A percentile compares a stretch with the other conserved stretches of the same genome.
Evolutionary conservation across 139 green algal species (phyloP).

Genomic region (Haematococcus lacustris): DNA sequence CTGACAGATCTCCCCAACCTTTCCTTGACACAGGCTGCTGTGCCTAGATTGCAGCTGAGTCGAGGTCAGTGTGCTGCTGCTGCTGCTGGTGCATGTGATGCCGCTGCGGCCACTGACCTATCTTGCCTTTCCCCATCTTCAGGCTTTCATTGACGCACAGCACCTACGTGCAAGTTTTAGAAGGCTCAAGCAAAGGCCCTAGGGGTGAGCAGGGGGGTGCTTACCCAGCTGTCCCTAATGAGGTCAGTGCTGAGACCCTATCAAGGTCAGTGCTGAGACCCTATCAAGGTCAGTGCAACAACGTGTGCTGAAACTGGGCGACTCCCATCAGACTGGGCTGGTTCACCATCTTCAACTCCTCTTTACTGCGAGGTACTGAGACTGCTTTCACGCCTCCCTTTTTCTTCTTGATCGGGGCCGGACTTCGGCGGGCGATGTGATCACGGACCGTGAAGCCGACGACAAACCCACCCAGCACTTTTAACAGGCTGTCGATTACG

Average conservation of each 20-base stretch:
- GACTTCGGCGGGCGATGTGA: neutral
- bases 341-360: conserved; percentile 45
- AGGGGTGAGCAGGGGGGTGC: neutral
- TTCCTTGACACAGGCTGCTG: too few species aligned
- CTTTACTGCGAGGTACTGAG: neutral
- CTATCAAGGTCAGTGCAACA: neutral
- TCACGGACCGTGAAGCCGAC: conserved; percentile 15
- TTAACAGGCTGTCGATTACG: conserved; percentile 18
- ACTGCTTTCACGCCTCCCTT: neutral
- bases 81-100: too few species aligned
- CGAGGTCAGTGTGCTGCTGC: too few species aligned
- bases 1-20: too few species aligned
- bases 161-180: conserved; percentile 16
- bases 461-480: conserved; percentile 20
- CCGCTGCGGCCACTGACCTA: too few species aligned
- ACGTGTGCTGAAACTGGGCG: too few species aligned
- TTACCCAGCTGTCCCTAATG: neutral
- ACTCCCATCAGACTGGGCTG: too few species aligned
- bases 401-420: neutral
- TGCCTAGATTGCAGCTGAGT: too few species aligned
- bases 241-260: neutral
- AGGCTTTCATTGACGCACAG: conserved; percentile 56
- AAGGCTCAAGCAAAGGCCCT: neutral
- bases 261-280: neutral
- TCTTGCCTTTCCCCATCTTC: conserved; percentile 74